Conservation (phyloP, 2,329 filamentous ascomycete species). For the Fusarium guadeloupense region DNA sequence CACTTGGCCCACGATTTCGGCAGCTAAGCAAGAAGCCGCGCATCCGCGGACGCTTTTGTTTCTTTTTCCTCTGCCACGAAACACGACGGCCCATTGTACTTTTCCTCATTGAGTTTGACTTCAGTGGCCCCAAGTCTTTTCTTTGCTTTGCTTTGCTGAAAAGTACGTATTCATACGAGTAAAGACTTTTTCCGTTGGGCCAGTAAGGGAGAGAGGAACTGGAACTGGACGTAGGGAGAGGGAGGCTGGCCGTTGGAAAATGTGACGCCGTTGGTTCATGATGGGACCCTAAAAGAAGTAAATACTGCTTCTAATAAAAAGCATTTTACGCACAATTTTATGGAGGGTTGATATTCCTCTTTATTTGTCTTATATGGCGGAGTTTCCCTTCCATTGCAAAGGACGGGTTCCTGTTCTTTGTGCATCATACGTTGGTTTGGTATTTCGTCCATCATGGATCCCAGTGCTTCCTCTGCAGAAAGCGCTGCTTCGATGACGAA, state of each 20-base stretch:
- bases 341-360: background rate
- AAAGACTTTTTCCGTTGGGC: conserved; percentile 1
- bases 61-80: conserved; percentile 27
- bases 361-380: conserved; percentile 20
- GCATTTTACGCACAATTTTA: conserved; percentile 1
- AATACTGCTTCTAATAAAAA: no score
- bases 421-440: background rate
- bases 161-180: background rate
- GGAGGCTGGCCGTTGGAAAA: conserved; percentile 7
- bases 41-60: conserved; percentile 16
- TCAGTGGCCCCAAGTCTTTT: conserved; percentile 6
- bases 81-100: conserved; percentile 27
- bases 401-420: background rate
- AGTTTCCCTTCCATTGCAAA: conserved; percentile 1
- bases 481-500: conserved; percentile 37
- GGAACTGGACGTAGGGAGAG: no score
- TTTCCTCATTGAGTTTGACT: conserved; percentile 22
- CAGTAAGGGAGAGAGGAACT: background rate
- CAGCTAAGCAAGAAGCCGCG: conserved; percentile 21
- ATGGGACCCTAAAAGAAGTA: conserved; percentile 5
- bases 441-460: conserved; percentile 20
- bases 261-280: background rate
- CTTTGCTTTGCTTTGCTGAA: conserved; percentile 16
- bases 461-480: conserved; percentile 24
- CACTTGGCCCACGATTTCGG: conserved; percentile 26